These are phyloP conservation scores for Mucor plumbeus DNA, from an alignment of 371 early-diverging fungal species.

Conservation along the genomic window DNA sequence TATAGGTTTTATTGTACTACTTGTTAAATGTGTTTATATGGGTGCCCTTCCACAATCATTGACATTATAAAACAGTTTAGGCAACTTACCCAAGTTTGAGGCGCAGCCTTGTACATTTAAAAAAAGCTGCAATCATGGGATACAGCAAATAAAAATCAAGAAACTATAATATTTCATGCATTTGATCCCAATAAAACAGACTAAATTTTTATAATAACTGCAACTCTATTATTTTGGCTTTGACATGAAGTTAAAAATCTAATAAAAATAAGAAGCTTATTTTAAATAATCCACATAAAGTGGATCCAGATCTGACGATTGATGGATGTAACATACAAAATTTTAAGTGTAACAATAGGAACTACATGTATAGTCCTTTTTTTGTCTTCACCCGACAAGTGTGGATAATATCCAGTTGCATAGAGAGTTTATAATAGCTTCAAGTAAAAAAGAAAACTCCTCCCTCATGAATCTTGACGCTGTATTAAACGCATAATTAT, in stretches of 20 bases:
- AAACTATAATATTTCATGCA: no score
- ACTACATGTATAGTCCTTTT: not conserved
- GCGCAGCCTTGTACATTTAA: constrained; percentile 7
- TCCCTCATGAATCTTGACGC: no score
- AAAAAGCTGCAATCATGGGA: not conserved
- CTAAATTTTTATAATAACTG: no score
- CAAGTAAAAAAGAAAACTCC: no score
- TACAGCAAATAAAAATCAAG: not conserved
- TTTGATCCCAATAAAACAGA: no score
- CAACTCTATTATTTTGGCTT: not conserved
- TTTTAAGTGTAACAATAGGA: not conserved
- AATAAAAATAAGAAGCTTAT: not conserved
- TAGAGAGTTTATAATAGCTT: not conserved
- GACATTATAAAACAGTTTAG: constrained; percentile 9
- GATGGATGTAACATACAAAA: not conserved
- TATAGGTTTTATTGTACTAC: constrained; percentile 4
- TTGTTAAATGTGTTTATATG: not conserved
- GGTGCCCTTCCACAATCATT: constrained; percentile 4
- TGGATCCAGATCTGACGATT: constrained; percentile 3
- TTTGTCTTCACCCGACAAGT: not conserved
- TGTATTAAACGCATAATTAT: not conserved
- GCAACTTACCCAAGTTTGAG: constrained; percentile 4
- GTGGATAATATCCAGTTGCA: not conserved
- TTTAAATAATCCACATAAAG: not conserved
- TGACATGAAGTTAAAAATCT: not conserved